phyloP scores from a whole-genome alignment of 2,329 filamentous ascomycete genomes.

The Phaeophleospora eucalypticola region DNA sequence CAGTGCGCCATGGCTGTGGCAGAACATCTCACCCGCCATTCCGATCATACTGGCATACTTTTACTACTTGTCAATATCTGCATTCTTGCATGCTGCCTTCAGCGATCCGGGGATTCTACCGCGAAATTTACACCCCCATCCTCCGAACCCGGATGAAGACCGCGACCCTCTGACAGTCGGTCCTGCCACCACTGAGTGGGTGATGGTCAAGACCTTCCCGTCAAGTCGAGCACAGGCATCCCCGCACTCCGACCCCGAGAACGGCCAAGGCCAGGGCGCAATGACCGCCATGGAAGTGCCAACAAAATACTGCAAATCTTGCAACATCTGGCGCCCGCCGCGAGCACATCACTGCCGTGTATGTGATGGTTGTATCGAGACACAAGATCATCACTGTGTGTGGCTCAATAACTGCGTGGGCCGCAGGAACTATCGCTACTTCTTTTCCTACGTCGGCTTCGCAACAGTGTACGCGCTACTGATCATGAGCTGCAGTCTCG shows the following conservation, averaged over 20 bases:
- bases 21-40: constrained; percentile 79
- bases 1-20: constrained; percentile 81
- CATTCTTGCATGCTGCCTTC: constrained; percentile 86
- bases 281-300: constrained; percentile 90
- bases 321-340: constrained; percentile 94
- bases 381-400: constrained; percentile 95
- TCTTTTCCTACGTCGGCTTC: constrained; percentile 83
- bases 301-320: constrained; percentile 96
- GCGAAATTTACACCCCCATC: constrained; percentile 84
- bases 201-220: constrained; percentile 58
- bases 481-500: constrained; percentile 71
- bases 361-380: constrained; percentile 96
- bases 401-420: constrained; percentile 99
- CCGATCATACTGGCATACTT: constrained; percentile 87
- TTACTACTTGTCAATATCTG: constrained; percentile 86
- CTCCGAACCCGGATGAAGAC: constrained; percentile 67
- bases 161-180: constrained; percentile 72
- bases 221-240: constrained; percentile 8
- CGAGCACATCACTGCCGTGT: constrained; percentile 93
- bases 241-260: constrained; percentile 13
- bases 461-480: constrained; percentile 73
- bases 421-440: constrained; percentile 95
- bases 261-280: constrained; percentile 33
- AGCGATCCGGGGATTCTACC: constrained; percentile 92
- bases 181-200: constrained; percentile 89